Conservation (phyloP, 371 early-diverging fungal species). For the Rhizomucor miehei region DNA sequence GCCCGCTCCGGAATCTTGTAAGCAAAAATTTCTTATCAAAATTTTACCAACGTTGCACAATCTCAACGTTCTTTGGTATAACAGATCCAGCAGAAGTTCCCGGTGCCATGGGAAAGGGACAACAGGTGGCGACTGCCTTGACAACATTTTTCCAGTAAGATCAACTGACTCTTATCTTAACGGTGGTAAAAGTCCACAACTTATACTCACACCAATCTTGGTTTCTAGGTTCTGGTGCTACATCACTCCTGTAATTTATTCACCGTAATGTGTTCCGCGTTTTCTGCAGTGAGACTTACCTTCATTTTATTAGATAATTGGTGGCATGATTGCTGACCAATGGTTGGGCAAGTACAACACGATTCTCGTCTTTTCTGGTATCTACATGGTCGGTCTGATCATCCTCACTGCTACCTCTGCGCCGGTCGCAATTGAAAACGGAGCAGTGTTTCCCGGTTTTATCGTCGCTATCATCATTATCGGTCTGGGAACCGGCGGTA, state of each 20-base stretch:
- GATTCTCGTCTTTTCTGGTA: conserved; percentile 60
- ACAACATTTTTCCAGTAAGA: conserved; percentile 66
- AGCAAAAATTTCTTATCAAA: conserved; percentile 5
- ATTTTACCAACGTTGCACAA: background rate
- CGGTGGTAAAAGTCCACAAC: too few species aligned
- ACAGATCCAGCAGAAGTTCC: conserved; percentile 45
- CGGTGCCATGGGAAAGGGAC: conserved; percentile 48
- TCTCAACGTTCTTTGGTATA: background rate
- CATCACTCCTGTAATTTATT: conserved; percentile 51
- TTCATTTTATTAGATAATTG: conserved; percentile 31
- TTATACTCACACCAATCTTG: background rate
- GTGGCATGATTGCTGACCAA: conserved; percentile 81
- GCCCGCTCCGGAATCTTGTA: conserved; percentile 38
- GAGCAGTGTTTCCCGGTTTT: conserved; percentile 64
- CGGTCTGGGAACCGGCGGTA: conserved; percentile 59
- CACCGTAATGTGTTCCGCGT: background rate
- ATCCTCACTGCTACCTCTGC: conserved; percentile 66
- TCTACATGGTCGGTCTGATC: conserved; percentile 70
- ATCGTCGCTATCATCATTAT: conserved; percentile 69
- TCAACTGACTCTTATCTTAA: background rate
- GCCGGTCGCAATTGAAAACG: conserved; percentile 46
- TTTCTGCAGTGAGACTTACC: background rate
- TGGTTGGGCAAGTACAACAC: conserved; percentile 82
- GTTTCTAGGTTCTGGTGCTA: conserved; percentile 65
- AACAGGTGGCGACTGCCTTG: conserved; percentile 67